Base-by-base conservation (phyloP, 2,329 filamentous ascomycete species). In the Aspergillus luchuensis region DNA sequence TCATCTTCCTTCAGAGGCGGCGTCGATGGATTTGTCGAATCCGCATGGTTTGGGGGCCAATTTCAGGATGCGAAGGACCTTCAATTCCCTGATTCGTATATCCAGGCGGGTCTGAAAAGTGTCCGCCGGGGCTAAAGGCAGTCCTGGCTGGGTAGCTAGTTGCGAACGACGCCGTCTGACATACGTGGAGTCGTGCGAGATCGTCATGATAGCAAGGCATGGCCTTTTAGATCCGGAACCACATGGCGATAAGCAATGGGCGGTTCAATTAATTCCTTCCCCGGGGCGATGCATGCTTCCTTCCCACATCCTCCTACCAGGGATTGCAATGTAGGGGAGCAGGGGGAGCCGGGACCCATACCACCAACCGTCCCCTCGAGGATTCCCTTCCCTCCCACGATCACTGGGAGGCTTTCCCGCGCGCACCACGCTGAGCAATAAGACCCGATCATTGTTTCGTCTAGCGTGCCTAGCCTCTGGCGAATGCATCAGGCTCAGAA, bases 201-300 rank as follows among this genome's bases (percentile, higher is more conserved):
- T 65, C 64, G 56, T 61, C 59, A 57, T 65, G 61, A 54, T 55
- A 66, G 59, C 59, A 45, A 51, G 58, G 53, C 53, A 56, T 56
- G 53, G 53, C 39, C 53, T 51, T 61, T 54, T 55, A 61, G 62
- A 66, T 65, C 61, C 59, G 19, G 54, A 56, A 62, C 66, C 66
- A 67, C 66, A 66, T 67, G 66, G 66, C 66, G 61, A 67, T 65
- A 66, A 63, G 64, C 59, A 63, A 59, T 60, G 55, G 51, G 50
- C 55, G 54, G 58, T 55, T 60, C 54, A 56, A 58, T 57, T 39
- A 56, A 53, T 39, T 43, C 28, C 45, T 33, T 39, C 21, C 48
- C 36, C 38, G 23, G 52, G 45, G 50, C 51, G 39, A 56, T 56
- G 53, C 39, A 56, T 56, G 53, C 33, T 45, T 21, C 39, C 39